Conservation (phyloP, 139 green algal genomes). For the Chloropicon primus region DNA sequence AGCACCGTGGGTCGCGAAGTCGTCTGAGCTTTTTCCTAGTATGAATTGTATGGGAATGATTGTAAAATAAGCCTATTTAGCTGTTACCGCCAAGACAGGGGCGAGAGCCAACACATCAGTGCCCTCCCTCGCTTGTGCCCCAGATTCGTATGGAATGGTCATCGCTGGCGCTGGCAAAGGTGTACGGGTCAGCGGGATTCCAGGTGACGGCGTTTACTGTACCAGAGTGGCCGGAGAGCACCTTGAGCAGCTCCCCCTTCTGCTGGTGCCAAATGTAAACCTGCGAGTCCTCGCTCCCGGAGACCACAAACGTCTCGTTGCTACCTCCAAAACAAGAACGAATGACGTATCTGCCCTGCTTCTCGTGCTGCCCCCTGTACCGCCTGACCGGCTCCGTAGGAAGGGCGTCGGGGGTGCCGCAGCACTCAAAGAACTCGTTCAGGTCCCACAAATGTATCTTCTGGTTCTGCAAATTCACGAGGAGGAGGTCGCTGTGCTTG, state of each 20-base stretch:
- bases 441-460: slow-evolving; percentile 29
- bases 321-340: slow-evolving; percentile 70
- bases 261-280: slow-evolving; percentile 78
- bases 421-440: slow-evolving; percentile 1
- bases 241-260: slow-evolving; percentile 52
- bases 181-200: slow-evolving; percentile 58
- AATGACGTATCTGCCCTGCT: slow-evolving; percentile 63
- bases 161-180: slow-evolving; percentile 61
- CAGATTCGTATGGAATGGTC: slow-evolving; percentile 60
- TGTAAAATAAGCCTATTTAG: too few relatives aligned
- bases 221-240: slow-evolving; percentile 26
- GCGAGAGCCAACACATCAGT: slow-evolving; percentile 1
- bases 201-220: slow-evolving; percentile 51
- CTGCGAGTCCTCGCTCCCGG: slow-evolving; percentile 59
- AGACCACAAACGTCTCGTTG: slow-evolving; percentile 55
- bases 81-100: slow-evolving; percentile 1
- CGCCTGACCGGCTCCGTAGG: slow-evolving; percentile 1
- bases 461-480: slow-evolving; percentile 25
- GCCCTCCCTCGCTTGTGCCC: slow-evolving; percentile 18
- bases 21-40: too few relatives aligned
- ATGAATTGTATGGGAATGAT: too few relatives aligned
- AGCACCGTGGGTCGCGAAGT: neutral
- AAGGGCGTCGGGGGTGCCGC: neutral
- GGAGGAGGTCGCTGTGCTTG: slow-evolving; percentile 36
- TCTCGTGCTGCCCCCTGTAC: slow-evolving; percentile 17